A percentile compares a stretch with the other conserved stretches of the same genome.
phyloP scores from a whole-genome alignment of 1,284 basidiomycete species.

The Cryptococcus sp. region DNA sequence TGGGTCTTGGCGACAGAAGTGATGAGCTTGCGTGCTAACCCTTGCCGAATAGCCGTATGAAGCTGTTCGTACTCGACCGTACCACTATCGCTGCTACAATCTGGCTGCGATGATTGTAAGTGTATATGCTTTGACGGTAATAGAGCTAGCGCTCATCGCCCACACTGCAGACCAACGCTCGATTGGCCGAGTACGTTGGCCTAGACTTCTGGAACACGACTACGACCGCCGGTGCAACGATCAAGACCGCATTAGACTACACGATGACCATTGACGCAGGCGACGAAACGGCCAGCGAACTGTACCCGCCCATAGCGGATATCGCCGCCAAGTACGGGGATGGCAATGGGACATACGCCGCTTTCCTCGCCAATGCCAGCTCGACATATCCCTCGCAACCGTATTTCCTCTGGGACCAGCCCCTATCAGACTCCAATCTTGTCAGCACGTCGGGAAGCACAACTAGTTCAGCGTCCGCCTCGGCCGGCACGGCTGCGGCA shows the following conservation, averaged over 20 bases:
- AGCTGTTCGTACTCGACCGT: constrained; percentile 39
- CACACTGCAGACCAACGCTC: constrained; percentile 22
- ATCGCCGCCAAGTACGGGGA: constrained; percentile 40
- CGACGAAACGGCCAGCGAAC: constrained; percentile 14
- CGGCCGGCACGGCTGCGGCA: background rate
- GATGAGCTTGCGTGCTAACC: background rate
- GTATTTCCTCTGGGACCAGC: constrained; percentile 2
- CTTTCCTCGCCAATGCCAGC: constrained; percentile 18
- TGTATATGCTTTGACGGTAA: background rate
- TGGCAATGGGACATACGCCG: constrained; percentile 31
- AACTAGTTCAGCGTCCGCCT: background rate
- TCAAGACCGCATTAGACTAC: constrained; percentile 36
- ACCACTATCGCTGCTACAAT: constrained; percentile 48
- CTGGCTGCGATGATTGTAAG: constrained; percentile 24
- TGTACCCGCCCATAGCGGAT: constrained; percentile 28
- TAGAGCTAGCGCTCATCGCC: background rate
- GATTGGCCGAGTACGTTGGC: constrained; percentile 19
- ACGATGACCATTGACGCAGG: constrained; percentile 28
- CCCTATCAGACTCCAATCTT: background rate
- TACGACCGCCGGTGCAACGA: constrained; percentile 24
- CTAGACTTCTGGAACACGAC: constrained; percentile 26
- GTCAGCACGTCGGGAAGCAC: background rate
- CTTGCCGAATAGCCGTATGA: constrained; percentile 20
- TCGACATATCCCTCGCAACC: background rate
- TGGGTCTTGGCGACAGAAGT: constrained; percentile 1